Base-by-base conservation (phyloP, 495 filamentous ascomycete genomes). In the Umbilicaria muhlenbergii region DNA sequence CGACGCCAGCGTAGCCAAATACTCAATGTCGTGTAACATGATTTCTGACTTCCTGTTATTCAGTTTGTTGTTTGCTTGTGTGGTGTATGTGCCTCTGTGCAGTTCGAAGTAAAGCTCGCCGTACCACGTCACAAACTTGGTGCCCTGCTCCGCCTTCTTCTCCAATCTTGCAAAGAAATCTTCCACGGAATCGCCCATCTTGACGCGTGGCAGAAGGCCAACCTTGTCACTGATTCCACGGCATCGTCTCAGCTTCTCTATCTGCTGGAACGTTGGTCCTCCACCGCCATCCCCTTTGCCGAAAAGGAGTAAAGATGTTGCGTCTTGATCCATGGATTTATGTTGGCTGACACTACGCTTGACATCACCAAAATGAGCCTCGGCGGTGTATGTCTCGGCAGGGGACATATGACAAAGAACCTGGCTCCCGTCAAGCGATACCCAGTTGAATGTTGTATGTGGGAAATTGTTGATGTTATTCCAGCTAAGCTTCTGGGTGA, bases 401-500 rank as follows among this genome's bases (percentile, higher is more conserved):
- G 91, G 89, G 14, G 86, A 69, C 91, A 98, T 98, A 58, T 98
- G 91, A 60, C 89, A 95, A 41, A 98, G 71, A 36, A 98, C 91
- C 54, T 98, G 91, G 47, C 82, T 92, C 14, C 89, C 88, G 56
- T 98, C 91, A 19, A 94, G 74, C 2, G 86, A 69, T 15, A 98
- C 87, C 91, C 91, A 98, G 54, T 91, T 91, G 69, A 98, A 98
- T 1, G 91, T 96, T 1, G 89, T 95, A 51, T 96, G 91, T 1
- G 91, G 91, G 63, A 98, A 98, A 46, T 82, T 93, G 66, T 98
- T 96, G 68, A 98, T 95, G 60, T 96, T 96, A 61, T 98, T 98
- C 80, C 80, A 85, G 58, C 78, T 83, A 33, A 98, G 72, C 63
- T 98, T 98, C 62, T 98, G 91, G 1, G 91, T 98, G 50, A 98